Percentiles rank a stretch among this genome's conserved stretches.
Evolutionary conservation across 805 yeast species (phyloP).

Genomic region (Cyberlindnera xishuangbannaensis): DNA sequence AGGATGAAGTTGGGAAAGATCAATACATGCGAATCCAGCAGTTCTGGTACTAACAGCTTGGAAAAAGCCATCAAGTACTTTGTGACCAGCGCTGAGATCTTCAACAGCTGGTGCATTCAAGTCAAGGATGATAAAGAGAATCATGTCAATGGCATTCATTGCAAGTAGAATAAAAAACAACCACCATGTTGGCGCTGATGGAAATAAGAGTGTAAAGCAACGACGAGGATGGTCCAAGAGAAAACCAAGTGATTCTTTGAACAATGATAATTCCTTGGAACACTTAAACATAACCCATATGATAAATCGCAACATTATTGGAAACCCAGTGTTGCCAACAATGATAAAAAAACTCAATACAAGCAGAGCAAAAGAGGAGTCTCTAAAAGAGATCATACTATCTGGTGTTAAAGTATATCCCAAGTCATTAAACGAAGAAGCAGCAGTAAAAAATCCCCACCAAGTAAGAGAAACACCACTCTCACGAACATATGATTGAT

Average conservation of each 20-base stretch:
- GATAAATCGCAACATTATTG: constrained; percentile 70
- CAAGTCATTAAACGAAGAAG: constrained; percentile 76
- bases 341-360: constrained; percentile 66
- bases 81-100: constrained; percentile 56
- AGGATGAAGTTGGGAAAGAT: constrained; percentile 68
- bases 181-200: constrained; percentile 96
- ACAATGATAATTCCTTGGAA: constrained; percentile 57
- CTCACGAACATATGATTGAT: constrained; percentile 37
- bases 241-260: constrained; percentile 75
- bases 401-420: constrained; percentile 80
- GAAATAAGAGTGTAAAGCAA: constrained; percentile 89
- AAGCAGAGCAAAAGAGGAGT: constrained; percentile 60
- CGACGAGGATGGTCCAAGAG: constrained; percentile 94
- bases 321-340: constrained; percentile 94
- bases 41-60: constrained; percentile 93
- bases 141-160: constrained; percentile 71
- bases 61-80: constrained; percentile 76
- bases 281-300: constrained; percentile 75
- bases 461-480: constrained; percentile 72
- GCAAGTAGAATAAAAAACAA: constrained; percentile 65
- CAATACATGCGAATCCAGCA: constrained; percentile 79
- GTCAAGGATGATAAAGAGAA: constrained; percentile 77
- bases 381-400: constrained; percentile 65
- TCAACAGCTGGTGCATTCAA: constrained; percentile 45
- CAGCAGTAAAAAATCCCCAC: constrained; percentile 90